phyloP scores from a whole-genome alignment of 2,329 filamentous ascomycete species.

The Arthrobotrys iridis region DNA sequence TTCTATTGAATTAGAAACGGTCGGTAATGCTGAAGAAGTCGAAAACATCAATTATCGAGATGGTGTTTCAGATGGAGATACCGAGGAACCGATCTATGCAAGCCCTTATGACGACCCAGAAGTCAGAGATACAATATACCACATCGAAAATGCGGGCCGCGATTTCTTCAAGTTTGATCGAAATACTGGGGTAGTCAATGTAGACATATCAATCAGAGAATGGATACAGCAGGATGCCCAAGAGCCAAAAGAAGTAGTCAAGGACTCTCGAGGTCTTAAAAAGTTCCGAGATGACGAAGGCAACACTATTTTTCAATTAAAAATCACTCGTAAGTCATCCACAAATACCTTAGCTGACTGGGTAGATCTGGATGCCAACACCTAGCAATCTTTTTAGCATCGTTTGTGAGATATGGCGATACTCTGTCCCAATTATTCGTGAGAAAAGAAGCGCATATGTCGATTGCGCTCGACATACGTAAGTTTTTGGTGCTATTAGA shows the following conservation, averaged over 20 bases:
- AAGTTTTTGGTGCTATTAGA: neutral
- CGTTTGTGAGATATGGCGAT: constrained; percentile 43
- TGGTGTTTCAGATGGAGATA: neutral
- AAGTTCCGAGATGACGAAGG: constrained; percentile 22
- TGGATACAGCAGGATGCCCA: constrained; percentile 19
- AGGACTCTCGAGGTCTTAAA: constrained; percentile 18
- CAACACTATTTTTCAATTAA: constrained; percentile 34
- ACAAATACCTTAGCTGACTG: neutral
- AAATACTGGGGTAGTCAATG: constrained; percentile 17
- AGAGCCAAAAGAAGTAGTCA: neutral
- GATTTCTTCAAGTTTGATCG: constrained; percentile 36
- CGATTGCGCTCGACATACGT: constrained; percentile 37
- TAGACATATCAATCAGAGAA: constrained; percentile 30
- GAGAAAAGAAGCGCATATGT: constrained; percentile 27
- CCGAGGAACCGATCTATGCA: neutral
- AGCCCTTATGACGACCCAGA: constrained; percentile 26
- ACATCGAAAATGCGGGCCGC: constrained; percentile 26
- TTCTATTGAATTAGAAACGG: neutral
- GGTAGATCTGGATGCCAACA: neutral
- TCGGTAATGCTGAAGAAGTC: too few relatives aligned
- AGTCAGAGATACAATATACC: constrained; percentile 35
- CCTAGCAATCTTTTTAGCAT: neutral
- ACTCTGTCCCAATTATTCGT: constrained; percentile 26
- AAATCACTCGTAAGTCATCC: constrained; percentile 21
- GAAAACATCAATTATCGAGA: neutral